Evolutionary conservation across 306 rosid species (phyloP).

Genomic region (Begonia fuchsioides): DNA sequence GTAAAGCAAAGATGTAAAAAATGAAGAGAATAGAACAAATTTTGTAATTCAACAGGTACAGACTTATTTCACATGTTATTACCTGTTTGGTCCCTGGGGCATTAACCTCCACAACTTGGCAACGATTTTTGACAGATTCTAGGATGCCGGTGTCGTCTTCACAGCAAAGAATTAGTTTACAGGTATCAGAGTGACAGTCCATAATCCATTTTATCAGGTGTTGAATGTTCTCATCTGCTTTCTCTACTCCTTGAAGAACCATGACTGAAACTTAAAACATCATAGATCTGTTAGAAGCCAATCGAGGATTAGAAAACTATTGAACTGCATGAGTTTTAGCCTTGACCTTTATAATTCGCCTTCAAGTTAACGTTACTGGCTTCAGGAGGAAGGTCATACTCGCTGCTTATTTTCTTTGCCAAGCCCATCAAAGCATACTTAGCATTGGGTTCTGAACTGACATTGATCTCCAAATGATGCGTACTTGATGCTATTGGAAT

Average conservation of each 20-base stretch:
- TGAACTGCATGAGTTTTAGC: conserved; percentile 10
- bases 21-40: too few relatives aligned
- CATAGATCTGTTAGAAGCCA: conserved; percentile 8
- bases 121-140: conserved; percentile 40
- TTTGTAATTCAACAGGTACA: neutral
- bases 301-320: neutral
- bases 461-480: conserved; percentile 72
- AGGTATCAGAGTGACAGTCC: conserved; percentile 62
- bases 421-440: conserved; percentile 71
- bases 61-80: conserved; percentile 10
- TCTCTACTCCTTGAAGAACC: conserved; percentile 57
- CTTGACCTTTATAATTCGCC: conserved; percentile 53
- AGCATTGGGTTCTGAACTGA: conserved; percentile 47
- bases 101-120: conserved; percentile 40
- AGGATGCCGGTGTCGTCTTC: conserved; percentile 45
- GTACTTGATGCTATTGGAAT: conserved; percentile 62
- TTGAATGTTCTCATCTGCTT: conserved; percentile 51
- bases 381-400: conserved; percentile 44
- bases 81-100: conserved; percentile 67
- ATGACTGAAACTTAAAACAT: conserved; percentile 35
- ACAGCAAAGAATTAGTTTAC: conserved; percentile 59
- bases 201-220: conserved; percentile 79
- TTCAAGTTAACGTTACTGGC: conserved; percentile 36
- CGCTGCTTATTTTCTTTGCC: conserved; percentile 58
- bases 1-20: too few relatives aligned